Conservation (phyloP, 805 yeast species). For the Ogataea paradorogensis region DNA sequence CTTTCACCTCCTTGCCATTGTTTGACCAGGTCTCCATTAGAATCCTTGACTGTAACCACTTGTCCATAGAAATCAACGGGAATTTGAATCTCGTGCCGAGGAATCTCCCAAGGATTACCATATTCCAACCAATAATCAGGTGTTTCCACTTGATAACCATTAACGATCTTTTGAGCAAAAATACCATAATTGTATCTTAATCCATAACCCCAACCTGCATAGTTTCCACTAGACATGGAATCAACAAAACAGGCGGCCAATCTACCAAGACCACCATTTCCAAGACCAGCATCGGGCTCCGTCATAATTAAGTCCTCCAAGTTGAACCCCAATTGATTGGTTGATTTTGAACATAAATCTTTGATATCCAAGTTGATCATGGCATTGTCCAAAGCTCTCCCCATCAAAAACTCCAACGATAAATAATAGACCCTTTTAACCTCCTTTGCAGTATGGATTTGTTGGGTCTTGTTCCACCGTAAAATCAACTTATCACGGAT, state of each 20-base stretch:
- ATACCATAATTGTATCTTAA: constrained; percentile 91
- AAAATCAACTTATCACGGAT: constrained; percentile 76
- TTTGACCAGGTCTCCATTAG: constrained; percentile 52
- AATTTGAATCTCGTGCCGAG: constrained; percentile 79
- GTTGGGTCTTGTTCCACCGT: constrained; percentile 94
- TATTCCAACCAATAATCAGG: constrained; percentile 93
- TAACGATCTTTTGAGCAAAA: constrained; percentile 81
- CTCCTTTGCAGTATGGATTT: constrained; percentile 76
- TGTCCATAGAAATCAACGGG: constrained; percentile 90
- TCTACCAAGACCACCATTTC: constrained; percentile 94
- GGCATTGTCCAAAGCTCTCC: constrained; percentile 93
- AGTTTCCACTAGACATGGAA: constrained; percentile 79
- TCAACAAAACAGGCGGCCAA: constrained; percentile 93
- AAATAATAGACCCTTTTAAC: constrained; percentile 84
- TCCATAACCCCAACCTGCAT: constrained; percentile 97
- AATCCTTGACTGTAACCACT: constrained; percentile 55
- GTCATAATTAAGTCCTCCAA: constrained; percentile 80
- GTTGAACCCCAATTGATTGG: constrained; percentile 77
- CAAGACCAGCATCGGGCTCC: constrained; percentile 93
- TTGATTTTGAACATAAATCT: constrained; percentile 51
- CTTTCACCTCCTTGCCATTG: constrained; percentile 88
- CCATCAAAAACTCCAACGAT: constrained; percentile 88
- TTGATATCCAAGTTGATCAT: constrained; percentile 75
- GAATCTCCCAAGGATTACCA: constrained; percentile 92
- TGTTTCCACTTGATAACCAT: constrained; percentile 91